Conservation (phyloP, 306 rosid species). For the Dryas drummondii region DNA sequence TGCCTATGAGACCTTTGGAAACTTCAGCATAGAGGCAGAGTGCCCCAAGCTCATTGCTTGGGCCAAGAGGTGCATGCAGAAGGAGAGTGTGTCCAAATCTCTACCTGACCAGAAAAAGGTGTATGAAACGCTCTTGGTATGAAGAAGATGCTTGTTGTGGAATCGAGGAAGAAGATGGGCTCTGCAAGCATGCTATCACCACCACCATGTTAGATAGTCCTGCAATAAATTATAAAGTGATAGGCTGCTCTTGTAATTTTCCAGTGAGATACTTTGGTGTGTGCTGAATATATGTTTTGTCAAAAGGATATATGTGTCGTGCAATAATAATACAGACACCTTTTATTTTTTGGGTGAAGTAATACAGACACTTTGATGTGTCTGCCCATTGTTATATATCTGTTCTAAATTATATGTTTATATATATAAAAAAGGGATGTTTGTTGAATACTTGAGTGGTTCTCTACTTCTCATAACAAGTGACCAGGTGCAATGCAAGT, state of each 20-base stretch:
- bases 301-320: no score
- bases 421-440: neutral
- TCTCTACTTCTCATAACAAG: no score
- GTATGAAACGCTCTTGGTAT: constrained; percentile 13
- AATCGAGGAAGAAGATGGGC: neutral
- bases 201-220: neutral
- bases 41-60: constrained; percentile 20
- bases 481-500: no score
- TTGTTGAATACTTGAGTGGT: no score
- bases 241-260: neutral
- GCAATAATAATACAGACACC: no score
- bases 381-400: no score
- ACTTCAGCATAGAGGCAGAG: constrained; percentile 20
- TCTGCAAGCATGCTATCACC: no score
- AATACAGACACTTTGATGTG: no score
- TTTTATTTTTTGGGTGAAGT: no score
- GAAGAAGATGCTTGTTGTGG: constrained; percentile 23
- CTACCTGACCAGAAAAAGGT: constrained; percentile 33
- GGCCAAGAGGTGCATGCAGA: constrained; percentile 14
- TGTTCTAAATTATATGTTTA: no score
- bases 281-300: no score
- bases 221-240: neutral
- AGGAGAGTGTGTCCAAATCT: constrained; percentile 24
- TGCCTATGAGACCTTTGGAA: constrained; percentile 16
- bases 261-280: neutral